These are phyloP conservation scores for Coniochaeta sp. DNA, from an alignment of 2,329 filamentous ascomycete species.

Conservation along the genomic window DNA sequence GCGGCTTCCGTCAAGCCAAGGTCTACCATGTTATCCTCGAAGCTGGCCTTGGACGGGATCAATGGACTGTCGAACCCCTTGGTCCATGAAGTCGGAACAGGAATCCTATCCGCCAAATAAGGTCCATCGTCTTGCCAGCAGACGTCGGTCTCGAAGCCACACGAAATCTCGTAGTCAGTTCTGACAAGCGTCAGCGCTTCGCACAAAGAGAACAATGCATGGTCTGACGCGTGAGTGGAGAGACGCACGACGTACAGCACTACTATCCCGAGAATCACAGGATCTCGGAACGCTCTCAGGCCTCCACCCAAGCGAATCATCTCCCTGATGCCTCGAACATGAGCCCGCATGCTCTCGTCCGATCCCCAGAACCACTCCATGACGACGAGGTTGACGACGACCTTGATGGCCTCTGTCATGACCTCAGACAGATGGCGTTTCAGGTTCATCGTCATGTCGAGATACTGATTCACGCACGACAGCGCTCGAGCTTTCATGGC, in stretches of 20 bases:
- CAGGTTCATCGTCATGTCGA: background rate
- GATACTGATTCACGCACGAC: constrained; percentile 15
- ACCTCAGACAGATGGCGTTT: constrained; percentile 9
- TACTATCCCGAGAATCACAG: constrained; percentile 14
- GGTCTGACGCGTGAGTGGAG: background rate
- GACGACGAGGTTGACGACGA: constrained; percentile 20
- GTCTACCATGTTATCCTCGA: background rate
- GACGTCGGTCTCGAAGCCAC: constrained; percentile 20
- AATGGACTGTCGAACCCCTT: background rate
- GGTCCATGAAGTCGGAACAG: background rate
- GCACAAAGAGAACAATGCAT: background rate
- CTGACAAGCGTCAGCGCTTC: constrained; percentile 9
- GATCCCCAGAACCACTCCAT: constrained; percentile 21
- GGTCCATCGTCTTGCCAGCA: constrained; percentile 13
- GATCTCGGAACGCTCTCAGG: constrained; percentile 15
- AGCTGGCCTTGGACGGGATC: background rate
- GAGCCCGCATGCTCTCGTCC: constrained; percentile 21
- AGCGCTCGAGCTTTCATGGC: constrained; percentile 18
- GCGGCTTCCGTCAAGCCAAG: background rate
- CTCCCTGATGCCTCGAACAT: constrained; percentile 21
- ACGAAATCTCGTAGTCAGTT: constrained; percentile 22
- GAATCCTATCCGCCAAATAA: background rate
- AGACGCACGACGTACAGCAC: constrained; percentile 5
- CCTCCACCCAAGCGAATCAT: constrained; percentile 19
- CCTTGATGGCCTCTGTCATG: constrained; percentile 17